Percentiles rank a stretch among this genome's conserved stretches.
Evolutionary conservation across 768 basidiomycete genomes (phyloP).

Genomic region (Pholiota molesta): DNA sequence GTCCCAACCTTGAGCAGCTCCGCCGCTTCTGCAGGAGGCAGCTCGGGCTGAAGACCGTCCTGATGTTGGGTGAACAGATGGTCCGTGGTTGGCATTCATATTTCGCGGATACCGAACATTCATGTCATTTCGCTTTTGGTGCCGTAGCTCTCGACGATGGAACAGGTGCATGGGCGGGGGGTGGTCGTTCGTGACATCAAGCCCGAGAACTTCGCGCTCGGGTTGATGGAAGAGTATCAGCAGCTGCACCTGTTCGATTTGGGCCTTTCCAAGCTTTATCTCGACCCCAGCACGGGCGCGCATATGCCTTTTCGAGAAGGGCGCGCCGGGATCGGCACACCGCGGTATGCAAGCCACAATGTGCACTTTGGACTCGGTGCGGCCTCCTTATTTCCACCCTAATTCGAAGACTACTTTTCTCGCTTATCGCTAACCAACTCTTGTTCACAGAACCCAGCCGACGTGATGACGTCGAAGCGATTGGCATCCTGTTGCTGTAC

Average conservation of each 20-base stretch:
- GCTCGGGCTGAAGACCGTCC: constrained; percentile 91
- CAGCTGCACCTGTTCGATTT: constrained; percentile 97
- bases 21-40: constrained; percentile 93
- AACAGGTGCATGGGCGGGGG: constrained; percentile 97
- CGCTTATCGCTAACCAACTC: neutral
- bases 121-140: neutral
- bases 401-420: neutral
- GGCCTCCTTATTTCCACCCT: neutral
- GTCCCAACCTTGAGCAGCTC: constrained; percentile 82
- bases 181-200: constrained; percentile 96
- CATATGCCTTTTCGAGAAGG: constrained; percentile 99
- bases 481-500: constrained; percentile 98
- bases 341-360: constrained; percentile 29
- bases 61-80: constrained; percentile 93
- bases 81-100: constrained; percentile 70
- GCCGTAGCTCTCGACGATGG: constrained; percentile 51
- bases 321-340: constrained; percentile 96
- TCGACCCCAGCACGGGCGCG: constrained; percentile 96
- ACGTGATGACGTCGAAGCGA: constrained; percentile 93
- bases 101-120: neutral
- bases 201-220: constrained; percentile 98
- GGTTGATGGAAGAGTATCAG: constrained; percentile 96
- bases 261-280: constrained; percentile 98
- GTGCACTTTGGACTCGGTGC: neutral
- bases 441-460: constrained; percentile 49